These are phyloP conservation scores for Ophiostoma sp. DNA, from an alignment of 2,329 filamentous ascomycete genomes.

Conservation along the genomic window DNA sequence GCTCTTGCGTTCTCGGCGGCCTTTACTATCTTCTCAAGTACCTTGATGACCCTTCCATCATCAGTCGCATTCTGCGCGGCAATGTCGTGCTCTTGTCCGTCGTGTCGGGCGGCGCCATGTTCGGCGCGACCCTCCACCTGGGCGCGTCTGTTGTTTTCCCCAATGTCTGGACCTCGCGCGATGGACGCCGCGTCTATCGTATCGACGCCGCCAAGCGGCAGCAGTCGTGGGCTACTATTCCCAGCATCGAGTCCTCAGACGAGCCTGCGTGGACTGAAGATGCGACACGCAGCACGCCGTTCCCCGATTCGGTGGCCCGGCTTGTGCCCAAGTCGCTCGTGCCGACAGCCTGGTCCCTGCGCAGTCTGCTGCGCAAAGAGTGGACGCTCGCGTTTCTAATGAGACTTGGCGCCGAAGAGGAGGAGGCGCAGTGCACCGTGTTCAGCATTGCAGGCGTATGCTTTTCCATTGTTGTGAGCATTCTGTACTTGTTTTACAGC, in stretches of 20 bases:
- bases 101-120: conserved; percentile 66
- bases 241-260: conserved; percentile 25
- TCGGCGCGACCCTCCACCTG: conserved; percentile 66
- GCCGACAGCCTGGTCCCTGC: conserved; percentile 44
- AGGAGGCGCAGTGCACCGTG: neutral
- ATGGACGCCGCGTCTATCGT: conserved; percentile 39
- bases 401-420: neutral
- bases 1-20: conserved; percentile 59
- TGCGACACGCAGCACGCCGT: conserved; percentile 35
- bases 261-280: conserved; percentile 29
- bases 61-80: conserved; percentile 76
- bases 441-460: neutral
- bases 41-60: conserved; percentile 70
- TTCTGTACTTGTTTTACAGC: conserved; percentile 51
- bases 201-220: conserved; percentile 40
- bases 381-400: conserved; percentile 45
- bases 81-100: conserved; percentile 80
- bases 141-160: conserved; percentile 67
- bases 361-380: conserved; percentile 45
- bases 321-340: conserved; percentile 28
- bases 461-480: conserved; percentile 26
- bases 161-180: conserved; percentile 52
- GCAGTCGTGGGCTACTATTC: conserved; percentile 31
- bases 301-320: conserved; percentile 38
- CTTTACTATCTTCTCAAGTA: conserved; percentile 88